These are phyloP conservation scores for Cucumis variabilis DNA, from an alignment of 331 rosid genomes.

Conservation along the genomic window DNA sequence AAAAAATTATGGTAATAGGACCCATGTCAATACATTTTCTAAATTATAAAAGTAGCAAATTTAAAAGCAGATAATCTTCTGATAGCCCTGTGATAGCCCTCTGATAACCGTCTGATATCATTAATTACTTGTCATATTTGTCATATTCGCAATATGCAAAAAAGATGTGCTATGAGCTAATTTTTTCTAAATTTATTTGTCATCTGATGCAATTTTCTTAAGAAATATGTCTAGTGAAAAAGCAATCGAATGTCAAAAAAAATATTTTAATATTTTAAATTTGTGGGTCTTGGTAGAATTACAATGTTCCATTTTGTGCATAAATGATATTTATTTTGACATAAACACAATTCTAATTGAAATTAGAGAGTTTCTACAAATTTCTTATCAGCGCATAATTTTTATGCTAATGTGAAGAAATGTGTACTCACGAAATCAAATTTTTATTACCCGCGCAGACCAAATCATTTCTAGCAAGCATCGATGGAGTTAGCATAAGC, in stretches of 20 bases:
- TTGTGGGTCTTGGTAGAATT: background rate
- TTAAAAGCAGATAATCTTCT: too few species aligned
- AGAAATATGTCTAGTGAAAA: background rate
- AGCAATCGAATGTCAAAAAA: background rate
- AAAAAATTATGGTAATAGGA: too few species aligned
- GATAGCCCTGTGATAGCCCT: too few species aligned
- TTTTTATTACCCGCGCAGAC: background rate
- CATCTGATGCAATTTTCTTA: too few species aligned
- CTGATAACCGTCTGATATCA: too few species aligned
- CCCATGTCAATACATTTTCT: too few species aligned
- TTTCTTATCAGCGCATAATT: background rate
- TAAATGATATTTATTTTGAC: background rate
- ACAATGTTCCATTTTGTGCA: background rate
- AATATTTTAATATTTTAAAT: background rate
- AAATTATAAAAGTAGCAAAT: too few species aligned
- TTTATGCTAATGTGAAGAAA: background rate
- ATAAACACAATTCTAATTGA: background rate
- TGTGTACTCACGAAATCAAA: background rate
- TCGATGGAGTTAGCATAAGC: too few species aligned
- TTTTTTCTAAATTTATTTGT: too few species aligned
- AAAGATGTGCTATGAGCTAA: too few species aligned
- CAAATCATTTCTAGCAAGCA: background rate
- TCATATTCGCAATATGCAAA: too few species aligned
- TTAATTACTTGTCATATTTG: too few species aligned
- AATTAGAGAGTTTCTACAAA: background rate